phyloP scores from a whole-genome alignment of 192 early-diverging fungal species.

The Mortierella alpina region DNA sequence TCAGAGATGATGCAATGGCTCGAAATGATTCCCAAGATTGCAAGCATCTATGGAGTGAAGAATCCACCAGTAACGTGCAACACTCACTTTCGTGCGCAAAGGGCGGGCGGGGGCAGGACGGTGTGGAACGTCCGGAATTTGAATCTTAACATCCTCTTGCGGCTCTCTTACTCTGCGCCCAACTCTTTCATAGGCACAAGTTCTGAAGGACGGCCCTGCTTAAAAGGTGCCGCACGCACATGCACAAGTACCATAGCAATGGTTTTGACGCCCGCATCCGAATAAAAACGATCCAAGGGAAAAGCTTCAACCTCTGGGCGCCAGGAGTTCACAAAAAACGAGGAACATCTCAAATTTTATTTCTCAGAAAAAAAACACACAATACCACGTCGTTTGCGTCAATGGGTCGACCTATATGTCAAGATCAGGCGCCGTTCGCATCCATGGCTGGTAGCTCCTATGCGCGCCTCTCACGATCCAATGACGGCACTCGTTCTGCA shows the following conservation, averaged over 20 bases:
- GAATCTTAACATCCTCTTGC: background rate
- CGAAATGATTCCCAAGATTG: conserved; percentile 44
- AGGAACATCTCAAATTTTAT: background rate
- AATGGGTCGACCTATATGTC: background rate
- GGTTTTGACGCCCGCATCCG: background rate
- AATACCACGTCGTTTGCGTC: background rate
- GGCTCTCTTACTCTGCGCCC: background rate
- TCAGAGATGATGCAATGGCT: conserved; percentile 49
- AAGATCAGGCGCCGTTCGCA: too few relatives aligned
- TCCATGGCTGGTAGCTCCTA: too few relatives aligned
- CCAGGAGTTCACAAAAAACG: background rate
- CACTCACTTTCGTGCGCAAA: background rate
- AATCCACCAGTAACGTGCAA: conserved; percentile 22
- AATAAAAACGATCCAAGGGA: background rate
- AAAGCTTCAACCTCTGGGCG: background rate
- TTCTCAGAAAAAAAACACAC: background rate
- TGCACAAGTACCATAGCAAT: background rate
- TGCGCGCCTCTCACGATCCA: too few relatives aligned
- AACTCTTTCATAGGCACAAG: conserved; percentile 17
- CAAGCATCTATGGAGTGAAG: conserved; percentile 24
- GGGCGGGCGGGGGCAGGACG: too few relatives aligned
- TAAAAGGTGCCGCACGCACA: background rate
- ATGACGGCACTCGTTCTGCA: too few relatives aligned
- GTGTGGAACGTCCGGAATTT: too few relatives aligned
- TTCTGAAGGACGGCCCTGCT: conserved; percentile 27